Evolutionary conservation across 2,329 filamentous ascomycete genomes (phyloP), one percentile per base, ranked within the genome.

Genomic region (Cladosporium austrohemisphaericum): DNA sequence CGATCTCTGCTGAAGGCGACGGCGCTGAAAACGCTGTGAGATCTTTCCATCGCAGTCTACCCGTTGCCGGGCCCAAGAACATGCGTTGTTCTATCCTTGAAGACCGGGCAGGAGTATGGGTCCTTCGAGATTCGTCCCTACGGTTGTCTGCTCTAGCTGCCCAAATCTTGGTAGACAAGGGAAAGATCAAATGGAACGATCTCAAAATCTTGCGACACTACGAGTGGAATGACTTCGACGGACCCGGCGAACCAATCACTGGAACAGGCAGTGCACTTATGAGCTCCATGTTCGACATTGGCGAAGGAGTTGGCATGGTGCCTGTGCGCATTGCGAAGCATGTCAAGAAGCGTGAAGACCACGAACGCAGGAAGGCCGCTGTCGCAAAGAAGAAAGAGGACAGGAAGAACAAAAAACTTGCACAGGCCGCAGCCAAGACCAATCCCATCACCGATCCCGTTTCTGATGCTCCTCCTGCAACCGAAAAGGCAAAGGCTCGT

Each of bases 161-260:
- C 0, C 79, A 86, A 20, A 69, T 86, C 2, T 68, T 86, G 2
- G 78, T 85, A 3, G 73, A 78, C 26, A 75, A 74, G 54, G 81
- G 80, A n/a, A 75, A 78, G 54, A 61, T 86, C 18, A 73, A 75
- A 19, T 87, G 83, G 78, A 78, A 76, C 49, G 78, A 81, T 51
- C 66, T 89, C 38, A 76, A 79, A 10, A 71, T 88, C 0, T 60
- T 86, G 7, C 74, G 85, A 7, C 83, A 86, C 58, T 79, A 77
- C 43, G 84, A 87, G 57, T 89, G 85, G 83, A 86, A 87, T 56
- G 85, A 88, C 58, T 88, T 88, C 58, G 83, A 86, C 56, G 86
- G 86, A 0, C 84, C 85, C 0, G 85, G 85, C 0, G 85, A 88
- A 60, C 85, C 85, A 0, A 70, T 89, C 10, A 86, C 84, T 0